Evolutionary conservation across 441 rosid genomes (phyloP).

Genomic region (Arabidopsis lyrata): DNA sequence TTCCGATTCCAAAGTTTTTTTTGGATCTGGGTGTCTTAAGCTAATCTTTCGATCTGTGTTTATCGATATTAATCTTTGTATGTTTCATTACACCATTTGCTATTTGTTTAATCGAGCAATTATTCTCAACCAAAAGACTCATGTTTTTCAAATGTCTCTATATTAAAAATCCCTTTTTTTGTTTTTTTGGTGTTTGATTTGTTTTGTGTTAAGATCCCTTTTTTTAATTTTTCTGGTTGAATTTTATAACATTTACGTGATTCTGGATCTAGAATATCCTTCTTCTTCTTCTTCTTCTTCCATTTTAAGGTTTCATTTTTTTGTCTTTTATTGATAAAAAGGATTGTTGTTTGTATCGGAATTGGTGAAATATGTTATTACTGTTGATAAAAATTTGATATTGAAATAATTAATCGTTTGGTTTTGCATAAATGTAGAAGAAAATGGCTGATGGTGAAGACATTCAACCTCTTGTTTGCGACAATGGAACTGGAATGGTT

Average conservation of each 20-base stretch:
- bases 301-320: slow-evolving; percentile 20
- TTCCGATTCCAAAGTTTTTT: neutral
- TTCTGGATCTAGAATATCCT: slow-evolving; percentile 29
- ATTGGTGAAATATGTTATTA: neutral
- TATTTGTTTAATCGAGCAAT: slow-evolving; percentile 27
- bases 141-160: slow-evolving; percentile 31
- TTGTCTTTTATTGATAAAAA: neutral
- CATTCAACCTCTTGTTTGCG: slow-evolving; percentile 73
- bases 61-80: neutral
- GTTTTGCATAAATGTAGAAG: slow-evolving; percentile 37
- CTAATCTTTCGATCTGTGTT: neutral
- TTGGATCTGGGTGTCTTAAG: slow-evolving; percentile 23
- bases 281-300: neutral
- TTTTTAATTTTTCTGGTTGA: neutral
- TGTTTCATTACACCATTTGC: neutral
- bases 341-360: neutral
- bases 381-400: neutral
- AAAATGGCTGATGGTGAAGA: slow-evolving; percentile 67
- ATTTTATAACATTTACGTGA: slow-evolving; percentile 29
- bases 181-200: too few relatives aligned
- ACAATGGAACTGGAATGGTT: slow-evolving; percentile 77
- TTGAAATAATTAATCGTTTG: neutral
- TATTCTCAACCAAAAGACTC: slow-evolving; percentile 21
- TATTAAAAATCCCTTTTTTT: neutral
- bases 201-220: too few relatives aligned